A percentile compares a stretch with the other conserved stretches of the same genome.
Evolutionary conservation across 2,329 filamentous ascomycete genomes (phyloP).

Genomic region (Paracoccidioides brasiliensis): DNA sequence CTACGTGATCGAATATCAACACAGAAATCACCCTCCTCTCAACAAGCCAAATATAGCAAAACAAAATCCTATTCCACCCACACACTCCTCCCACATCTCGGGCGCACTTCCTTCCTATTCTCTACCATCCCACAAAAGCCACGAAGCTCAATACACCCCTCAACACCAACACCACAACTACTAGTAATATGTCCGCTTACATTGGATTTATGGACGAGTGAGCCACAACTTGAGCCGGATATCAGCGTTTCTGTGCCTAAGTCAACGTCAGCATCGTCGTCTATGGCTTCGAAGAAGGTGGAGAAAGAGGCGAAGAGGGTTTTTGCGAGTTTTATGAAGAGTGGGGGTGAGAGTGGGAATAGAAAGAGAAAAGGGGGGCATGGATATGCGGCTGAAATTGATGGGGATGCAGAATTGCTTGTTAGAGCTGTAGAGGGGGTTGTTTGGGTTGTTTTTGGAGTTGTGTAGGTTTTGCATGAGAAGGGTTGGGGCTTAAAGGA

Average conservation of each 20-base stretch:
- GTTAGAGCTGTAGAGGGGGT: slow-evolving; percentile 25
- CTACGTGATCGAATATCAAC: not conserved
- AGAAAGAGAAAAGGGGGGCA: slow-evolving; percentile 10
- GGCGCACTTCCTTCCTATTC: slow-evolving; percentile 25
- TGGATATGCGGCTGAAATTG: slow-evolving; percentile 1
- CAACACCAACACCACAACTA: slow-evolving; percentile 9
- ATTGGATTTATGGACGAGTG: slow-evolving; percentile 30
- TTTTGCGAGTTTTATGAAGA: slow-evolving; percentile 24
- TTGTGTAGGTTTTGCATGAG: not conserved
- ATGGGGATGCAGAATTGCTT: slow-evolving; percentile 16
- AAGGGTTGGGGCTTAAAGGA: not conserved
- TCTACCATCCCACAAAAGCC: slow-evolving; percentile 2
- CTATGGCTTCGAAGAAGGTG: slow-evolving; percentile 15
- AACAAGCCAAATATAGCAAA: not conserved
- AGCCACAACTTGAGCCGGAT: slow-evolving; percentile 25
- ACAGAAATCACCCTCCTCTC: not conserved
- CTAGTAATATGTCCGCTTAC: slow-evolving; percentile 24
- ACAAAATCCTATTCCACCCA: slow-evolving; percentile 15
- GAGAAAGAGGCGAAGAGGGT: slow-evolving; percentile 28
- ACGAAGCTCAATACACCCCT: not conserved
- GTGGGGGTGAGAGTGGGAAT: slow-evolving; percentile 6
- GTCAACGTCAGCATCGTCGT: not conserved
- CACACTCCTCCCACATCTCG: slow-evolving; percentile 23
- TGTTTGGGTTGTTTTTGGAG: slow-evolving; percentile 21
- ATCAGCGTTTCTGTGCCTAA: slow-evolving; percentile 19